phyloP scores from a whole-genome alignment of 75 land plant genomes.

The Pinus albicaulis region DNA sequence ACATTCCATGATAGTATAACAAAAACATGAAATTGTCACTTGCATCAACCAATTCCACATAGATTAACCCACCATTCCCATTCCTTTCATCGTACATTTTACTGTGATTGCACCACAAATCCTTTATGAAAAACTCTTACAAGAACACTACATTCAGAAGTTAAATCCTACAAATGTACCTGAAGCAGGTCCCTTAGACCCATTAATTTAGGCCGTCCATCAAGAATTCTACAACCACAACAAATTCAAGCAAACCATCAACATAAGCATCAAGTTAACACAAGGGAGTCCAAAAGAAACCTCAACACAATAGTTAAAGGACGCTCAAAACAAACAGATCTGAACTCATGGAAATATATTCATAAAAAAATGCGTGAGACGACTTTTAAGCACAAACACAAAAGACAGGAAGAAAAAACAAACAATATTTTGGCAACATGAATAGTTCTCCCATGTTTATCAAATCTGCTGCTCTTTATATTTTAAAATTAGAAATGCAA shows the following conservation, averaged over 20 bases:
- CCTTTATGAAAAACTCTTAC: not conserved
- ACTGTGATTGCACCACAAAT: not conserved
- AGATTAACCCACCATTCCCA: not conserved
- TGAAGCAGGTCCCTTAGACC: slow-evolving; percentile 87
- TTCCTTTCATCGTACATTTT: not conserved
- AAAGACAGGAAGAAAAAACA: too few species aligned
- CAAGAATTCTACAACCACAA: slow-evolving; percentile 55
- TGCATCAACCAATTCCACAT: not conserved
- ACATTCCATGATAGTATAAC: not conserved
- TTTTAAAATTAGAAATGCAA: too few species aligned
- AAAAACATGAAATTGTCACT: not conserved
- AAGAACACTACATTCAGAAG: not conserved
- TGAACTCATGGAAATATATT: too few species aligned
- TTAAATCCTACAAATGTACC: slow-evolving; percentile 35
- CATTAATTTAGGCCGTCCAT: slow-evolving; percentile 83
- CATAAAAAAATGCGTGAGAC: too few species aligned
- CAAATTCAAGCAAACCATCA: not conserved
- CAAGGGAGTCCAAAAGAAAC: not conserved
- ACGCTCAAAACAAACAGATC: not conserved
- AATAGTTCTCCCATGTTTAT: too few species aligned
- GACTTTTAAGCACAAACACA: too few species aligned
- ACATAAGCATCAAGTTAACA: not conserved
- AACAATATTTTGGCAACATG: too few species aligned
- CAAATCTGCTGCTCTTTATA: too few species aligned
- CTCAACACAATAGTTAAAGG: not conserved